Conservation (phyloP, 2,329 filamentous ascomycete species). For the Paecilomyces sp. region DNA sequence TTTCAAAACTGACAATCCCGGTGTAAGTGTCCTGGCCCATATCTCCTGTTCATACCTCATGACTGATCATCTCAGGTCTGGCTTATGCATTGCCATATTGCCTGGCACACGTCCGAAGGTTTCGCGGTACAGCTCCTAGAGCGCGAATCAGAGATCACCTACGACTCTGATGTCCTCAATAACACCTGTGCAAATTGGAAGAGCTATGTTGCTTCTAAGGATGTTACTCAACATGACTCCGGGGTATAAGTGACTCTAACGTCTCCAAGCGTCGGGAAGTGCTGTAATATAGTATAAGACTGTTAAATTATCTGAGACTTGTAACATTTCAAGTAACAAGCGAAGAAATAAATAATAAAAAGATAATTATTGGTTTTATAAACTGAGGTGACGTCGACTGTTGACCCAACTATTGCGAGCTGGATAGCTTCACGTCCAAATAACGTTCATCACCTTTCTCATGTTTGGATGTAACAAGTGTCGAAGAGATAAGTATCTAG, state of each 20-base stretch:
- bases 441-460: too few relatives aligned
- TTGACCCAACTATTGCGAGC: too few relatives aligned
- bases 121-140: background rate
- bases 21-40: background rate
- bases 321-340: background rate
- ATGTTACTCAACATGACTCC: background rate
- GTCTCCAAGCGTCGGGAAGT: background rate
- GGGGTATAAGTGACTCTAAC: background rate
- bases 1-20: background rate
- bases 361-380: too few relatives aligned
- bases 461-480: too few relatives aligned
- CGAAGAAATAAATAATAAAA: background rate
- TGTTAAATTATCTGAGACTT: too few relatives aligned
- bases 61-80: background rate
- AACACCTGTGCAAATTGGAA: background rate
- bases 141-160: background rate
- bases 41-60: background rate
- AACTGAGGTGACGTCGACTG: too few relatives aligned
- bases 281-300: too few relatives aligned
- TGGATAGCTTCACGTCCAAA: too few relatives aligned
- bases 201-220: background rate
- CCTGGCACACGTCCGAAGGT: slow-evolving; percentile 5
- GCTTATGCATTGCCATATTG: slow-evolving; percentile 1
- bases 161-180: background rate
- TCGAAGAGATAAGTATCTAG: too few relatives aligned